These are phyloP conservation scores for Sporothrix inflata DNA, from an alignment of 2,329 filamentous ascomycete species.

Conservation along the genomic window DNA sequence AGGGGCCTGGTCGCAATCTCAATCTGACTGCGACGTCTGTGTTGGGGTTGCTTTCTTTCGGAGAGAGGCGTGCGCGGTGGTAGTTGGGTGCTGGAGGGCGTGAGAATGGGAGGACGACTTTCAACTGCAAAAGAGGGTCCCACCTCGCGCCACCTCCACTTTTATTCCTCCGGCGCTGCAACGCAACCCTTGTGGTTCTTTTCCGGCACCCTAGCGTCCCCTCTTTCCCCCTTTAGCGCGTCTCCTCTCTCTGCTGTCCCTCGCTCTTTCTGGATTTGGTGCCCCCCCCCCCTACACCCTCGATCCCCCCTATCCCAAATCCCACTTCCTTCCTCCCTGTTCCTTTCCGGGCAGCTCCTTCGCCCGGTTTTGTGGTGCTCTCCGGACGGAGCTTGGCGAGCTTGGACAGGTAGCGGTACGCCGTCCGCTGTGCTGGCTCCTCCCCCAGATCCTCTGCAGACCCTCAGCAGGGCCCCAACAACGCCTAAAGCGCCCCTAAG, in stretches of 20 bases:
- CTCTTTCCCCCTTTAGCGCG: constrained; percentile 1
- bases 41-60: constrained; percentile 8
- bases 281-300: not conserved
- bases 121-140: too few species aligned
- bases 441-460: not conserved
- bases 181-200: constrained; percentile 18
- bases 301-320: not conserved
- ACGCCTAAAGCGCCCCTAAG: not conserved
- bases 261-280: constrained; percentile 16
- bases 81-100: not conserved
- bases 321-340: not conserved
- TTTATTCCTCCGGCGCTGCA: constrained; percentile 17
- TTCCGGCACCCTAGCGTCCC: constrained; percentile 21
- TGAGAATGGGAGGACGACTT: not conserved
- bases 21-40: not conserved
- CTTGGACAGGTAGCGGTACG: not conserved
- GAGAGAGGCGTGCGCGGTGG: not conserved
- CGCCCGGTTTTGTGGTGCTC: constrained; percentile 10
- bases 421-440: not conserved
- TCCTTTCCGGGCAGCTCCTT: constrained; percentile 12
- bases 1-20: constrained; percentile 16
- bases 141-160: constrained; percentile 13
- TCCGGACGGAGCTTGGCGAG: not conserved
- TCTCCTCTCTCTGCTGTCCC: not conserved
- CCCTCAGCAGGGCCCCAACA: not conserved